These are phyloP conservation scores for Leishmania lainsoni DNA, from an alignment of 208 protist genomes.

Conservation along the genomic window DNA sequence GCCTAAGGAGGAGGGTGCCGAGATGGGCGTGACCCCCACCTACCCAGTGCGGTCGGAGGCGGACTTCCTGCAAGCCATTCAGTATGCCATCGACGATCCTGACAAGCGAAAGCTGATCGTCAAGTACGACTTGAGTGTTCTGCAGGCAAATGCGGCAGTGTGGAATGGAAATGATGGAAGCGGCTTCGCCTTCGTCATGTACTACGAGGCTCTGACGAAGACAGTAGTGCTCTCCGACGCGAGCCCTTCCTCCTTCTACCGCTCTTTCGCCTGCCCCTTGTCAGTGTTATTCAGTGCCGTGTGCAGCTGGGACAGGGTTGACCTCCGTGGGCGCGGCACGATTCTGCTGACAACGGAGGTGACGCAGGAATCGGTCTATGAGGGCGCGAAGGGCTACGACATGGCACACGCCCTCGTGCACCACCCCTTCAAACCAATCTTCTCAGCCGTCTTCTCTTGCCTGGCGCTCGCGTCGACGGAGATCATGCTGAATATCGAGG, in stretches of 20 bases:
- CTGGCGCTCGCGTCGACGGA: constrained; percentile 87
- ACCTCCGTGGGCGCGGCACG: constrained; percentile 67
- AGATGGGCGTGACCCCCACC: constrained; percentile 13
- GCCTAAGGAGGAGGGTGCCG: constrained; percentile 18
- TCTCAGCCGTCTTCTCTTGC: constrained; percentile 75
- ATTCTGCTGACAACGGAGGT: constrained; percentile 53
- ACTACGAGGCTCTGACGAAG: constrained; percentile 57
- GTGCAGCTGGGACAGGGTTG: constrained; percentile 57
- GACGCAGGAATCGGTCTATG: constrained; percentile 58
- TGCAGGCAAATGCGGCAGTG: constrained; percentile 49
- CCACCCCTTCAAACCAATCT: constrained; percentile 90
- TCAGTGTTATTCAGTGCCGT: constrained; percentile 61
- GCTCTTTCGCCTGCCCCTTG: constrained; percentile 70
- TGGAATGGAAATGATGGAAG: constrained; percentile 87
- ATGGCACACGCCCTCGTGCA: constrained; percentile 81
- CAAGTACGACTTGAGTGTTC: constrained; percentile 67
- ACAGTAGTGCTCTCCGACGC: constrained; percentile 74
- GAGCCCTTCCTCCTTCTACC: constrained; percentile 75
- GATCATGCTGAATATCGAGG: constrained; percentile 73
- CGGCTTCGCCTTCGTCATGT: constrained; percentile 79
- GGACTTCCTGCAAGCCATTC: constrained; percentile 58
- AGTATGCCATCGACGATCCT: constrained; percentile 43
- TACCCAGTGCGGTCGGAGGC: constrained; percentile 49
- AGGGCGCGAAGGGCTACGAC: constrained; percentile 83
- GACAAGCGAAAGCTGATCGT: constrained; percentile 68